A percentile compares a stretch with the other conserved stretches of the same genome.
Conservation (phyloP, 2,329 filamentous ascomycete genomes). For the Alternaria burnsii region DNA sequence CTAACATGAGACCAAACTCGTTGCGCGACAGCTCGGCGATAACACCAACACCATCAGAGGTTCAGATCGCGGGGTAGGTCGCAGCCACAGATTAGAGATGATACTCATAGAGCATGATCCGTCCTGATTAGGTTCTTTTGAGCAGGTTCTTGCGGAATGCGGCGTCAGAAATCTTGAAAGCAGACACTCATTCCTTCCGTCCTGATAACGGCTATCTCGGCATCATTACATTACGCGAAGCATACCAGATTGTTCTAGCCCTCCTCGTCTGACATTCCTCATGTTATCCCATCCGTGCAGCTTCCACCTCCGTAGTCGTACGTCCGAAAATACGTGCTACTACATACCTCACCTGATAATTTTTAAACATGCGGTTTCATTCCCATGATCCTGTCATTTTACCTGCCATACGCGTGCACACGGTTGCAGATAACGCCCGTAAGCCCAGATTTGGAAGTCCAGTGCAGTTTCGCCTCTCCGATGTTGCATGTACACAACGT, state of each 20-base stretch:
- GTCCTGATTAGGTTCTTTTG: background rate
- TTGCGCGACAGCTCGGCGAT: slow-evolving; percentile 18
- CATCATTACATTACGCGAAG: slow-evolving; percentile 10
- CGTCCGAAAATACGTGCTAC: slow-evolving; percentile 6
- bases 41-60: background rate
- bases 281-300: slow-evolving; percentile 2
- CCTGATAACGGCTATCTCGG: slow-evolving; percentile 17
- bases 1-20: slow-evolving; percentile 17
- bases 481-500: slow-evolving; percentile 20
- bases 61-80: slow-evolving; percentile 16
- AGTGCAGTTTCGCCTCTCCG: slow-evolving; percentile 5
- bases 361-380: background rate
- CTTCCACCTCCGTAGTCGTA: background rate
- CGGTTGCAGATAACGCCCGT: background rate
- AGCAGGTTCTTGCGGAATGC: slow-evolving; percentile 1
- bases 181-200: background rate
- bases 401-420: slow-evolving; percentile 5
- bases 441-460: slow-evolving; percentile 5
- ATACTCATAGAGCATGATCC: background rate
- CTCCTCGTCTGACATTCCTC: slow-evolving; percentile 7
- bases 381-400: background rate
- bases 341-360: background rate
- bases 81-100: background rate
- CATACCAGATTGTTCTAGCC: slow-evolving; percentile 8
- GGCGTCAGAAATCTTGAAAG: slow-evolving; percentile 1